phyloP scores from a whole-genome alignment of 306 rosid genomes.

The Prunus dulcis region DNA sequence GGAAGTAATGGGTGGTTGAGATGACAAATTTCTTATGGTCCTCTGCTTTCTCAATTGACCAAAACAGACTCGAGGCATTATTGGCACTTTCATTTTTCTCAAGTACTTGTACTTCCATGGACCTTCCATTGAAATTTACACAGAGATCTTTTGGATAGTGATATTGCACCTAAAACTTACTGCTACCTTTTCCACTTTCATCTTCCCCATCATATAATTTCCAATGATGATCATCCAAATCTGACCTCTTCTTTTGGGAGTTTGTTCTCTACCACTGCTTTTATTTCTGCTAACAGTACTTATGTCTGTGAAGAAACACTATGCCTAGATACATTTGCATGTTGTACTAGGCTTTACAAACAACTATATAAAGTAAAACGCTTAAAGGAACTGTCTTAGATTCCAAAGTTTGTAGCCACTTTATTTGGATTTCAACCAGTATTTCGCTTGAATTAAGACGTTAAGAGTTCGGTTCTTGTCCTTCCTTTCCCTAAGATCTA shows the following conservation, averaged over 20 bases:
- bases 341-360: background rate
- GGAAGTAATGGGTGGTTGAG: slow-evolving; percentile 29
- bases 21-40: slow-evolving; percentile 31
- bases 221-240: background rate
- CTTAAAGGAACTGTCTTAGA: slow-evolving; percentile 14
- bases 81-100: background rate
- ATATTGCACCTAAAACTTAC: background rate
- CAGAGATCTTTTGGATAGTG: background rate
- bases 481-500: background rate
- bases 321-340: background rate
- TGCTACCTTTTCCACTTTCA: background rate
- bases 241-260: background rate
- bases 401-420: slow-evolving; percentile 35
- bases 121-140: background rate
- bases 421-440: slow-evolving; percentile 9
- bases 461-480: background rate
- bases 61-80: background rate
- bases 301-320: background rate
- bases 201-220: background rate
- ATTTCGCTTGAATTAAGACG: slow-evolving; percentile 7
- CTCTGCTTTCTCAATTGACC: slow-evolving; percentile 31
- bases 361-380: background rate
- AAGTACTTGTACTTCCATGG: background rate
- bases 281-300: background rate
- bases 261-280: slow-evolving; percentile 1